Evolutionary conservation across 495 filamentous ascomycete genomes (phyloP), one percentile per base, ranked within the genome.

Genomic region (Letharia columbiana): DNA sequence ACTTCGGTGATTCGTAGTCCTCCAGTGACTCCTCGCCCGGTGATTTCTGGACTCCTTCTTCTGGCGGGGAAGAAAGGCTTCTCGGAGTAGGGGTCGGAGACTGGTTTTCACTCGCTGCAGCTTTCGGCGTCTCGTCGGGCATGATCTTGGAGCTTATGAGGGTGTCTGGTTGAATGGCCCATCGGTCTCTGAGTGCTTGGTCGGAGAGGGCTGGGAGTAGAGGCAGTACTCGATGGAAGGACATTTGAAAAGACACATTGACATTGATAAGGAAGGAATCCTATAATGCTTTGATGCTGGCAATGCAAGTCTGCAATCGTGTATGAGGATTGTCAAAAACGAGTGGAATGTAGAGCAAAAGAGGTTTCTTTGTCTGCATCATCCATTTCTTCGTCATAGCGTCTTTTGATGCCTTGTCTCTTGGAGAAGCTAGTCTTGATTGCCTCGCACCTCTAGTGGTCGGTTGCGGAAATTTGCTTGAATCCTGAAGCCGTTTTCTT

Each of bases 171-270:
- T 41, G 69, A 52, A 62, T 60, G 50, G 68, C 63, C 68, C 66
- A 70, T 64, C 62, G 63, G 64, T 74, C 71, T 70, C 71, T 72
- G 47, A 72, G 66, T 67, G 74, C 68, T 59, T 80, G 78, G 78
- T 81, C 73, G 62, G 74, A 78, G 58, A 82, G 71, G 74, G 77
- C 75, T 73, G 75, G 69, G 62, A 80, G 81, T 62, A 75, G 74
- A 70, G 81, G 81, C 40, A 84, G 77, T 62, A 84, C 81, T 79
- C 81, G 80, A 75, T 84, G 79, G 74, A 77, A 84, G 77, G 81
- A 83, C 81, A 83, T 83, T 65, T 66, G 76, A 74, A 74, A 73
- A 71, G 49, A 68, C 67, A 66, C 69, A 72, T 60, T 67, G 66
- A 70, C 69, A 70, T 70, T 65, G 67, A 70, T 66, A 66, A 50